These are phyloP conservation scores for Magnolia kwangsiensis DNA, from an alignment of 164 flowering plant genomes.

Conservation along the genomic window DNA sequence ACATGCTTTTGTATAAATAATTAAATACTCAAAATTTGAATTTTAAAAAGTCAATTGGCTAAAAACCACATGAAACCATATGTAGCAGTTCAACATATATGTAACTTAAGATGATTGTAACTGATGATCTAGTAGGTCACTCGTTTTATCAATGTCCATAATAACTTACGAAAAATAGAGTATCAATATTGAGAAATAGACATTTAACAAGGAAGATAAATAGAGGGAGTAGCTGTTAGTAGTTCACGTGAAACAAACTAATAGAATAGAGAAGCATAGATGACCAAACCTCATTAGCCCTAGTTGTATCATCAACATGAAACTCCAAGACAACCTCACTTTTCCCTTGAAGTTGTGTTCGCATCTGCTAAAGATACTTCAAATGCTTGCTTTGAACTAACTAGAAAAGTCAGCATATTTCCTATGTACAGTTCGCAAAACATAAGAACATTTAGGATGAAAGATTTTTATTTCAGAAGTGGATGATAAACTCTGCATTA, in stretches of 20 bases:
- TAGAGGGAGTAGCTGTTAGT: not conserved
- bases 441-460: not conserved
- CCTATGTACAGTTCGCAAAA: constrained; percentile 38
- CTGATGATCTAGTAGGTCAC: too few species aligned
- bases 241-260: not conserved
- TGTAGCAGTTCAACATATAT: too few species aligned
- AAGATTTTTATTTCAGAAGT: too few species aligned
- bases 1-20: too few species aligned
- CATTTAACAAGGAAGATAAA: not conserved
- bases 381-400: constrained; percentile 88
- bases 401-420: constrained; percentile 73
- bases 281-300: constrained; percentile 81
- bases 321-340: constrained; percentile 93
- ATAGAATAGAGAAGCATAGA: not conserved
- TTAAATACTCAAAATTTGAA: too few species aligned
- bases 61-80: too few species aligned
- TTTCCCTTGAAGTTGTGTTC: constrained; percentile 92
- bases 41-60: too few species aligned
- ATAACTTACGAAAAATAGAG: too few species aligned
- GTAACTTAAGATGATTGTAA: too few species aligned
- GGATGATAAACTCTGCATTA: too few species aligned
- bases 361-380: constrained; percentile 97
- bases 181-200: not conserved
- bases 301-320: constrained; percentile 95
- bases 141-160: too few species aligned